These are phyloP conservation scores for Alternaria metachromatica DNA, from an alignment of 2,329 filamentous ascomycete genomes.

Conservation along the genomic window DNA sequence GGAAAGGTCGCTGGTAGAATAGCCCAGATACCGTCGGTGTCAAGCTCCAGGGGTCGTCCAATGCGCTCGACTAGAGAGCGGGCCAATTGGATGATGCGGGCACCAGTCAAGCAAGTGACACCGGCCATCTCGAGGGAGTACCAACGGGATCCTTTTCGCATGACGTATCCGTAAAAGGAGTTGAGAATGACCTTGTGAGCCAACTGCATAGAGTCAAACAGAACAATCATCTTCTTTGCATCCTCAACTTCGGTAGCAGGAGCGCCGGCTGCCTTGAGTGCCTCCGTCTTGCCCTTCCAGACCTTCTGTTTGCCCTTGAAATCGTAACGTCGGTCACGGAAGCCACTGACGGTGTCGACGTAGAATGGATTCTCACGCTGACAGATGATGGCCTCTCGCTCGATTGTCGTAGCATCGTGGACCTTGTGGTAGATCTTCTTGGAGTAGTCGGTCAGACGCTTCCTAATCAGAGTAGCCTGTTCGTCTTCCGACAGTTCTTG, in stretches of 20 bases:
- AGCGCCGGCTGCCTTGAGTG: conserved; percentile 83
- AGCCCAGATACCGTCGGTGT: conserved; percentile 99
- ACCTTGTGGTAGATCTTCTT: conserved; percentile 99
- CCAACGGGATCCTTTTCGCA: conserved; percentile 98
- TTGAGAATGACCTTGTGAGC: conserved; percentile 99
- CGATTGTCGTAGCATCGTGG: conserved; percentile 89
- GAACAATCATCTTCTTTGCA: conserved; percentile 97
- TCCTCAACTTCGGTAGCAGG: conserved; percentile 79
- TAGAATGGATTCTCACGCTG: conserved; percentile 99
- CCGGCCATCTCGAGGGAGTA: conserved; percentile 99
- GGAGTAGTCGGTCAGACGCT: conserved; percentile 88
- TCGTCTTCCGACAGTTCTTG: conserved; percentile 83
- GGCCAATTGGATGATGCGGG: conserved; percentile 95
- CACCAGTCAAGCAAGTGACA: conserved; percentile 95
- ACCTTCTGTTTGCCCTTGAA: conserved; percentile 98
- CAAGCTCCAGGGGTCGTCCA: conserved; percentile 88
- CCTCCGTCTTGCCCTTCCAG: conserved; percentile 96
- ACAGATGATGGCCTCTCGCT: conserved; percentile 96
- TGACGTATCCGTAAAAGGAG: conserved; percentile 99
- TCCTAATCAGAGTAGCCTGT: conserved; percentile 79
- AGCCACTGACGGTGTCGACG: conserved; percentile 93
- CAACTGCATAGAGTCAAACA: conserved; percentile 94
- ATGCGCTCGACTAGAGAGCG: conserved; percentile 91
- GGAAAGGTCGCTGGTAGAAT: conserved; percentile 96
- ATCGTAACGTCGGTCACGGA: conserved; percentile 95